Base-by-base conservation (phyloP, 2,329 filamentous ascomycete genomes). In the Coniochaeta pulveracea region DNA sequence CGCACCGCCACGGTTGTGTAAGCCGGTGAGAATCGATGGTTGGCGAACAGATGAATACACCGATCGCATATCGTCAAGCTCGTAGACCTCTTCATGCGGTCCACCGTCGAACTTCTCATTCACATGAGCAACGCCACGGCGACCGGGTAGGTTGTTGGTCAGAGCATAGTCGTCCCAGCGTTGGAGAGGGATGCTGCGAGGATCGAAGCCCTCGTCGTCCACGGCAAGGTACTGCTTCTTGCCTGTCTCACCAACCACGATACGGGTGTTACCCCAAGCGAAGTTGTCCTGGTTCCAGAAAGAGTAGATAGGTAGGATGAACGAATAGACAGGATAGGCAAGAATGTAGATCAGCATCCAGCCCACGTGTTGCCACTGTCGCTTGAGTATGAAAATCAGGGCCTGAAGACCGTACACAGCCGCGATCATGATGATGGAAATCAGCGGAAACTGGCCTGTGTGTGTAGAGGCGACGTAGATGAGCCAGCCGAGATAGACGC, bases 241-340 rank as follows among this genome's bases (percentile, higher is more conserved):
- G 41, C 88, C 89, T 56, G 89, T 85, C 57, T 98, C 91, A 38
- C 86, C 89, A 44, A 96, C 83, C 45, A 98, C 91, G 43, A 98
- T 77, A 72, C 91, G 86, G 1, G 91, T 98, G 63, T 91, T 96
- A 69, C 91, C 91, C 91, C 91, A 98, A 2, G 80, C 80, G 69
- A 98, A 98, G 61, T 98, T 89, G 59, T 98, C 91, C 57, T 95
- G 88, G 60, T 95, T 93, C 91, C 91, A 98, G 79, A 98, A 98
- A 1, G 89, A 94, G 64, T 96, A 98, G 42, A 98, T 63, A 1
- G 91, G 91, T 10, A 98, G 72, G 41, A 93, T 54, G 48, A 98
- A 84, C 4, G 81, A 91, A 64, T 89, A 95, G 46, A 98, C 82
- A 0, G 91, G 91, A 64, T 83, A 95, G 3, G 91, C 91, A n/a